A percentile compares a stretch with the other conserved stretches of the same genome.
Evolutionary conservation across 1,284 basidiomycete genomes (phyloP).

Genomic region (Austropuccinia psidii): DNA sequence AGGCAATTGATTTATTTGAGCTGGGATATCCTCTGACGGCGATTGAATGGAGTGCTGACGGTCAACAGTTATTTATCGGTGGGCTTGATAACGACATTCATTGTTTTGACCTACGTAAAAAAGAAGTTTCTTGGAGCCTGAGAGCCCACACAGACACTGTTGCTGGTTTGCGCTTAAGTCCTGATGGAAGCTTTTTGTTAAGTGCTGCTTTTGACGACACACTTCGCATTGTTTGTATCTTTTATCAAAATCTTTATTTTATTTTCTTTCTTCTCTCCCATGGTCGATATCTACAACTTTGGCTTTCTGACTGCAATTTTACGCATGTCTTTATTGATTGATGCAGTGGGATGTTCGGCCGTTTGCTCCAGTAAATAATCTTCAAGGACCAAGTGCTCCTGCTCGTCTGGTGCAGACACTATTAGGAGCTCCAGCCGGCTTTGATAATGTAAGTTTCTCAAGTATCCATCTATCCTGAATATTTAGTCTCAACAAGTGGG

Average conservation of each 20-base stretch:
- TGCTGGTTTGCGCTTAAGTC: conserved; percentile 43
- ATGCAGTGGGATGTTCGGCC: conserved; percentile 46
- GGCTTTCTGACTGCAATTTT: background rate
- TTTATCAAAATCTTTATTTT: background rate
- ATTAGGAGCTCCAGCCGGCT: conserved; percentile 44
- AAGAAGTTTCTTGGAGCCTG: conserved; percentile 25
- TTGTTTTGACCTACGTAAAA: conserved; percentile 31
- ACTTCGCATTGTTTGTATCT: conserved; percentile 39
- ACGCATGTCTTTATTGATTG: background rate
- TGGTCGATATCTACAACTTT: background rate
- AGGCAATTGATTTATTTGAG: conserved; percentile 43
- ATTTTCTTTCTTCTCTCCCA: background rate
- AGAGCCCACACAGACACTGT: conserved; percentile 25
- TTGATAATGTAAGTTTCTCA: conserved; percentile 43
- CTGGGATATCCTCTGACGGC: conserved; percentile 47
- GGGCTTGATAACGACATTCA: conserved; percentile 48
- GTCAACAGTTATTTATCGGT: conserved; percentile 45
- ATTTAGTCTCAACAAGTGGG: background rate
- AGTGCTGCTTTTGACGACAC: conserved; percentile 45
- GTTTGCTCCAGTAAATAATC: conserved; percentile 40
- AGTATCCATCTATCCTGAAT: conserved; percentile 42
- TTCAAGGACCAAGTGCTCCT: conserved; percentile 33
- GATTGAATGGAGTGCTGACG: conserved; percentile 45
- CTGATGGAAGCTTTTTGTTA: conserved; percentile 45
- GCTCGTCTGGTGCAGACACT: conserved; percentile 44